Evolutionary conservation across 805 yeast species (phyloP), one percentile per base, ranked within the genome.

Genomic region (Myxozyma udenii): DNA sequence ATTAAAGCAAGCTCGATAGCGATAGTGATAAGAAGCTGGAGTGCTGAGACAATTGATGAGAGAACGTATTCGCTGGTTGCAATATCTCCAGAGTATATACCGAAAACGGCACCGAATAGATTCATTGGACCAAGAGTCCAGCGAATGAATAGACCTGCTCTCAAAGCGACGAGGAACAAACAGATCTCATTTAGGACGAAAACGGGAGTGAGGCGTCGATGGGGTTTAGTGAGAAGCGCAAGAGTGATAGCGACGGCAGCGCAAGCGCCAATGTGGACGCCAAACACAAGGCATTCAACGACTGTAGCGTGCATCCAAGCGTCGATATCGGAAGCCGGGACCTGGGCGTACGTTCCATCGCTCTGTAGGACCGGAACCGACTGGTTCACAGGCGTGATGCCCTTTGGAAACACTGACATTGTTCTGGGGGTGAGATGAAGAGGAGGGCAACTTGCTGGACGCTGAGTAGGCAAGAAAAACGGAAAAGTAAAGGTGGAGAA

Each of bases 181-280:
- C 85, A 78, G 2, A 74, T 45, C 64, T 81, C 82, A 67, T 90
- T 89, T 41, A 88, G 68, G n/a, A 82, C 66, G 66, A 87, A 91
- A 25, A 88, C 78, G 5, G 89, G 86, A 0, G 90, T 79, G 21
- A 68, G 75, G 60, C 61, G 57, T 30, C 51, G 52, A 41, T 77
- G 78, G 48, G 75, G 77, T 51, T 82, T 65, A 61, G 76, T 73
- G 39, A 82, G 68, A 3, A 75, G 59, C 12, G 77, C 55, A 19
- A 58, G 51, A 11, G 47, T 41, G 37, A 58, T 44, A n/a, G 53
- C 57, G 18, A 51, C 42, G 35, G 60, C 42, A 12, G 48, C 30
- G 33, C 57, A 51, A 9, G 61, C 28, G 24, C 59, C 62, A 28
- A 58, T 48, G 28, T 58, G 59, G 22, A 51, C 61, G 14, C 60